Evolutionary conservation across 495 filamentous ascomycete species (phyloP).

Genomic region (Achaetomiella virescens): DNA sequence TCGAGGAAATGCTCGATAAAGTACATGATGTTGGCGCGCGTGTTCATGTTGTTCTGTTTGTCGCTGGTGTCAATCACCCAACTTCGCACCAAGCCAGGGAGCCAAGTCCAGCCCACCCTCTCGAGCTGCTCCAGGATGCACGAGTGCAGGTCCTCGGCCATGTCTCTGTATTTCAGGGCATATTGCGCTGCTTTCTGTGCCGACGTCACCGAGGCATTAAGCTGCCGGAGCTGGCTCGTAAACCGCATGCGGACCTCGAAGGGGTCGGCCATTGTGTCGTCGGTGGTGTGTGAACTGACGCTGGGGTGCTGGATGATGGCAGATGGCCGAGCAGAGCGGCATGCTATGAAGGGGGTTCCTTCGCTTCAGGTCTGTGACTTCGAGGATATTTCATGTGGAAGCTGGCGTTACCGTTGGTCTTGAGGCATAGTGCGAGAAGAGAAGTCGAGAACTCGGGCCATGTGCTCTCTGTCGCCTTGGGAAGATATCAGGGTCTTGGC

Average conservation of each 20-base stretch:
- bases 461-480: too few species aligned
- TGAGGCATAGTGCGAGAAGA: too few species aligned
- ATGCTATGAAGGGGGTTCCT: too few species aligned
- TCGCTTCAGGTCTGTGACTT: too few species aligned
- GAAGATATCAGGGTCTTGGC: neutral
- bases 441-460: too few species aligned
- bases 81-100: too few species aligned
- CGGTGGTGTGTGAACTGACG: neutral
- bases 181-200: conserved; percentile 90
- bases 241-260: conserved; percentile 99
- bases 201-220: conserved; percentile 82
- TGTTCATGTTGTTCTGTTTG: conserved; percentile 83
- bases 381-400: too few species aligned
- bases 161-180: conserved; percentile 84
- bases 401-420: too few species aligned
- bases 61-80: neutral
- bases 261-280: conserved; percentile 69
- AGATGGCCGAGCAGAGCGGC: too few species aligned
- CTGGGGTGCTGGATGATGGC: neutral
- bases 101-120: conserved; percentile 44
- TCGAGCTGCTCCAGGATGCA: conserved; percentile 96
- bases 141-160: conserved; percentile 93
- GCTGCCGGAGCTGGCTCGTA: conserved; percentile 74
- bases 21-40: conserved; percentile 96
- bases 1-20: conserved; percentile 96